These are phyloP conservation scores for Ammopiptanthus mongolicus DNA, from an alignment of 306 rosid species.

Conservation along the genomic window DNA sequence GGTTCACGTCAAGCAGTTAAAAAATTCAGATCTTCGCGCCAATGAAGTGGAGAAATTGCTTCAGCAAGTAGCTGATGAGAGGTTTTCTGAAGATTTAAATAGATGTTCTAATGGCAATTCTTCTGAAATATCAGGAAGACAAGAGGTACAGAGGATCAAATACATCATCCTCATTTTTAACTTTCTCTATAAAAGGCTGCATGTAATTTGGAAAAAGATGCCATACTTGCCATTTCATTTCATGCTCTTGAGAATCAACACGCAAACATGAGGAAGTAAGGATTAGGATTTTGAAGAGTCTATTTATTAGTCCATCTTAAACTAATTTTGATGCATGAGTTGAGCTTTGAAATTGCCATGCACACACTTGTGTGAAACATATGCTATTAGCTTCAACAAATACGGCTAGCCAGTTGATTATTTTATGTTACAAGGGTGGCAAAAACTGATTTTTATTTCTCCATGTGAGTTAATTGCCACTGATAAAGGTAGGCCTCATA, in stretches of 20 bases:
- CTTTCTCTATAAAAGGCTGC: not conserved
- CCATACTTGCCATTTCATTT: not conserved
- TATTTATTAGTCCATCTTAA: not conserved
- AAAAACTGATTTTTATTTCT: not conserved
- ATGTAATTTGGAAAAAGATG: not conserved
- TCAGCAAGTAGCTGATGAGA: constrained; percentile 47
- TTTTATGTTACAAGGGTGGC: not conserved
- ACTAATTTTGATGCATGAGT: not conserved
- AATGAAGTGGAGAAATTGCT: constrained; percentile 47
- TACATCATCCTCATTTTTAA: not conserved
- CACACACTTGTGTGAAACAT: not conserved
- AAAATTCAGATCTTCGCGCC: constrained; percentile 35
- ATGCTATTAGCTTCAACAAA: not conserved
- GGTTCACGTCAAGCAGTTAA: constrained; percentile 48
- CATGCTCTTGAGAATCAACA: not conserved
- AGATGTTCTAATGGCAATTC: constrained; percentile 5
- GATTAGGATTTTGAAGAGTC: not conserved
- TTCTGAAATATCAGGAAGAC: constrained; percentile 20
- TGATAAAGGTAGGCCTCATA: not conserved
- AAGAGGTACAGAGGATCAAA: constrained; percentile 27
- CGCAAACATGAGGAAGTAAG: not conserved
- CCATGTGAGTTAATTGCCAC: not conserved
- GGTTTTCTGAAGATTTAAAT: constrained; percentile 40
- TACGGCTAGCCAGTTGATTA: not conserved
- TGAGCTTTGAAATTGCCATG: not conserved